Evolutionary conservation across 352 stramenopile genomes (phyloP), one percentile per base, ranked within the genome.

Genomic region (Pythium insidiosum): DNA sequence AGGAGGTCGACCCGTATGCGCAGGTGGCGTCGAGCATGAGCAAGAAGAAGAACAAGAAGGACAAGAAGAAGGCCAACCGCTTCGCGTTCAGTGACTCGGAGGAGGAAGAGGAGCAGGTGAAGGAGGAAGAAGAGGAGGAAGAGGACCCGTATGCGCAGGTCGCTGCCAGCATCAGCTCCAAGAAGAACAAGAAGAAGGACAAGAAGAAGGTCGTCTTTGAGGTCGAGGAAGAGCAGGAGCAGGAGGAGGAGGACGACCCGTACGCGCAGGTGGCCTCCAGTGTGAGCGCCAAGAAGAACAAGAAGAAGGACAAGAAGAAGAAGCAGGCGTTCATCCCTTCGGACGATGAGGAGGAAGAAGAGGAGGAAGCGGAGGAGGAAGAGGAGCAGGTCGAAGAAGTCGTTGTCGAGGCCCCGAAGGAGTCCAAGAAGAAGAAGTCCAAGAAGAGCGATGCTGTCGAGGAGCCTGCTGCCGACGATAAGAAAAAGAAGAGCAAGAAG

Each of bases 401-500:
- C 1, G 57, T 68, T 23, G 50, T 71, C 12, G 51, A 60, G 6
- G 61, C 63, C n/a, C 43, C 36, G 0, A 61, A 47, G 42, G 54
- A 58, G 33, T n/a, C n/a, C n/a, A 66, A 56, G 41, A 61, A 57
- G 47, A 63, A 55, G 47, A 64, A 47, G 34, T 48, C 31, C 38
- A 41, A 47, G 43, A 43, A 65, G 24, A 33, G 45, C 7, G 43
- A 56, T 6, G 35, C 61, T 12, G 53, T 52, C 19, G 63, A 58
- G 13, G 38, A 61, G 22, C 29, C 43, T 2, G 22, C 12, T 39
- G 53, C 61, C 26, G 63, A 65, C 26, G 73, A 73, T 53, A 84
- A 88, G 58, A 86, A 85, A 60, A 87, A 87, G 61, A 88, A 76
- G 48, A 85, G 73, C 35, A 70, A 70, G 62, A 91, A 92, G 72